Percentiles rank a stretch among this genome's conserved stretches.
Evolutionary conservation across 257 asterid species (phyloP).

Genomic region (Forsythia viridissima): DNA sequence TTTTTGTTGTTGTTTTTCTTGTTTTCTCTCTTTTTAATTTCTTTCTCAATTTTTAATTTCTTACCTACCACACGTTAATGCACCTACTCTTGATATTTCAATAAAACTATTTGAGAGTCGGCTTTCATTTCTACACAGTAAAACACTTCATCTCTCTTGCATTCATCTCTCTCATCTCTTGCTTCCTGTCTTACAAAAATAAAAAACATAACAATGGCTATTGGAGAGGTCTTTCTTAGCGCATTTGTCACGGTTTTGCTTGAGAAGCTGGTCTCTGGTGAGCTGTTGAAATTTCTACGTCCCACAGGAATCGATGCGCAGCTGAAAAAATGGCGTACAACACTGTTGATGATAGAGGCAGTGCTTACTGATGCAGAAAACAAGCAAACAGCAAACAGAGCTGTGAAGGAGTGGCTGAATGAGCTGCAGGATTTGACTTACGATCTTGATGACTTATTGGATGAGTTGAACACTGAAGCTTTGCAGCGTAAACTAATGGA

Average conservation of each 20-base stretch:
- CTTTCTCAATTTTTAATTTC: no score
- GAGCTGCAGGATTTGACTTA: conserved; percentile 26
- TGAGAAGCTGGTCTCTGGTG: background rate
- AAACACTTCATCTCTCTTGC: no score
- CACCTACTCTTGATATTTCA: no score
- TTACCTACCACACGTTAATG: no score
- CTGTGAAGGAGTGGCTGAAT: conserved; percentile 25
- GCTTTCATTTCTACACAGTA: no score
- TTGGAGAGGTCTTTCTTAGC: background rate
- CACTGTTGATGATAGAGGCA: conserved; percentile 1
- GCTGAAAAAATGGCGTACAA: background rate
- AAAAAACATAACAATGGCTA: background rate
- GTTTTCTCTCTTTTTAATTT: no score
- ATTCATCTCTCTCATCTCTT: no score
- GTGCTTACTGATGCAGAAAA: conserved; percentile 30
- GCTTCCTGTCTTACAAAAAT: no score
- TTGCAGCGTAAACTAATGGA: background rate
- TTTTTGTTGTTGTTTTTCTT: background rate
- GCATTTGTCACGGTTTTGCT: background rate
- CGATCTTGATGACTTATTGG: conserved; percentile 29
- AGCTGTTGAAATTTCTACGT: background rate
- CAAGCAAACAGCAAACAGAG: conserved; percentile 17
- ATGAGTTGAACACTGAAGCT: conserved; percentile 26
- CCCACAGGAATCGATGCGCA: background rate
- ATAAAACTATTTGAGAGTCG: no score